Base-by-base conservation (phyloP, 257 asterid genomes). In the Haberlea rhodopensis region DNA sequence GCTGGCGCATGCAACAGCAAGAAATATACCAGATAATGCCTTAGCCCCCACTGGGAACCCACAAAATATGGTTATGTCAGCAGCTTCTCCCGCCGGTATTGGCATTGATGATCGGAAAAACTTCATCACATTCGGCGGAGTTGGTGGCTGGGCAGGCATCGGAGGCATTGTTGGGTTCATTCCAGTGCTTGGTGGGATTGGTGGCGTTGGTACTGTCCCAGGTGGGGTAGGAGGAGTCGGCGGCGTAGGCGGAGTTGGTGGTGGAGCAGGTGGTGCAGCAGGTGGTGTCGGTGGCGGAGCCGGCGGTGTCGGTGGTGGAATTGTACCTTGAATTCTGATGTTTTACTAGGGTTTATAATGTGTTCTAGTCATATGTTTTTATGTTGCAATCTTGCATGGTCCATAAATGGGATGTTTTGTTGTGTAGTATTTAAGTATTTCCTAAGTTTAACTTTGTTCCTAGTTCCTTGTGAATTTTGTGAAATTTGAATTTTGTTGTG, bases 111-210 rank as follows among this genome's bases (percentile, higher is more conserved):
- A 86, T 37, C 54, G 81, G 78, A 88, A 88, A 71, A 80, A 85
- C 57, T 82, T 85, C 72, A 69, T 84, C 18, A 53, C 81, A 1
- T 84, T 71, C 45, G 91, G 94, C 7, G 94, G 90, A 7, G 60
- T 85, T 11, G 96, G 94, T 25, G 85, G 86, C 25, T 83, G 82
- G 77, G 85, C 77, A 0, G 88, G 88, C 23, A 22, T 84, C 7
- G 84, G 88, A 28, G 90, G 90, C 54, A 68, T 34, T 43, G 84
- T 79, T 28, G 67, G 76, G 27, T 73, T 26, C 48, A 52, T 62
- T 23, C 86, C 76, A 53, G 71, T 19, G 60, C 65, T 71, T 15
- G 79, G 77, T 1, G 79, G 78, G 5, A 26, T 63, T n/a, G 81
- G 80, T 8, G 82, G 74, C 3, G 76, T 59, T 0, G 67, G 74